Base-by-base conservation (phyloP, 1,284 basidiomycete species). In the Megacollybia platyphylla region DNA sequence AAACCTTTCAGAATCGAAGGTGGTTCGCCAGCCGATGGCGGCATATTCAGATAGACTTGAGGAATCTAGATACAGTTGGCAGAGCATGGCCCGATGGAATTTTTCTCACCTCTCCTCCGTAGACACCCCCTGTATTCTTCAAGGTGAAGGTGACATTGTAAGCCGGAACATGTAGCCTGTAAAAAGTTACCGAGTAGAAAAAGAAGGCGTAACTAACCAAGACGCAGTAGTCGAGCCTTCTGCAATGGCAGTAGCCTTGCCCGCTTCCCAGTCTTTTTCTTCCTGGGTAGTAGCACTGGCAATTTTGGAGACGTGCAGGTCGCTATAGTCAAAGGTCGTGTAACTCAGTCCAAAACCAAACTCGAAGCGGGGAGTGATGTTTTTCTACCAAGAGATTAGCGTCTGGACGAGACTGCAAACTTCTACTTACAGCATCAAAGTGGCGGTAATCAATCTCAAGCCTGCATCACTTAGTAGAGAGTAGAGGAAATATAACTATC, bases 301-400 rank as follows among this genome's bases (percentile, higher is more conserved):
- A 6, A 82, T 52, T 39, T 59, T 58, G 3, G 50, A 54, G 26
- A 84, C 60, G 0, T 57, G 48, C 4, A 90, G 59, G 15, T 68
- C 58, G 20, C 66, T 71, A 55, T 86, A 87, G 27, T 70, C 61
- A 59, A 93, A 96, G 0, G 62, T 71, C 29, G 90, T 84, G 64
- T 93, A 94, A 45, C 80, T 86, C 51, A 93, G 59, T 0, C 89
- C 89, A 57, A 77, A 89, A 0, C 89, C 89, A 56, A 91, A 92
- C 53, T 83, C 79, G 56, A 70, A 82, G 28, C 77, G 73, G 29
- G 78, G 77, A 13, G 65, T 63, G 47, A 82, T 76, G 45, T 72
- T 67, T 52, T 63, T 58, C 65, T 70, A 35, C 18, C 6, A 10
- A 8, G 6, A 20, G 8, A 4, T 15, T n/a, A 31, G 36, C 8